Evolutionary conservation across 306 rosid genomes (phyloP), one percentile per base, ranked within the genome.

Genomic region (Macrotyloma uniflorum): DNA sequence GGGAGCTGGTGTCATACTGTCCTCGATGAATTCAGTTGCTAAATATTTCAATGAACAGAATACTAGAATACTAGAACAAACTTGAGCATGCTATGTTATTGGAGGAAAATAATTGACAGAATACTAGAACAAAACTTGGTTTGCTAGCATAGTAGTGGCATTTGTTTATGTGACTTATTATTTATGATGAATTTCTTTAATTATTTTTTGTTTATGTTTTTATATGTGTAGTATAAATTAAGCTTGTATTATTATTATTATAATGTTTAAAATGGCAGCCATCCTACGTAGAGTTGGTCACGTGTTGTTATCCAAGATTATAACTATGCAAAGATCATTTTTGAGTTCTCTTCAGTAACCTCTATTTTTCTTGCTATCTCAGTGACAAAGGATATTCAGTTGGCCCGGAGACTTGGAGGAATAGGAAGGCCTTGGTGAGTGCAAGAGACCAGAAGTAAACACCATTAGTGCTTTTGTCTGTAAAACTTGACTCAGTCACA

Each of bases 361-460:
- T 76, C 11, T 40, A 28, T 81, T 78, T 84, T 66, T 22, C 71
- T 64, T 43, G 50, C 23, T 51, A 36, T 85, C 5, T 28, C 85
- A 93, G 99, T 95, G 99, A 93, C 74, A 86, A 93, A 88, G 85
- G 99, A 95, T 87, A 32, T 95, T 14, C 96, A 95, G 84, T 84
- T 95, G 91, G 93, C 98, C 2, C 93, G 98, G 42, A 86, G 97
- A 72, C 82, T 95, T 62, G 89, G 90, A 68, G 86, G 91, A 42
- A 70, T 76, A 81, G 95, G 92, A 53, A 87, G 92, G 81, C 90
- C 88, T 53, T 92, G 97, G 91, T 94, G 77, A 94, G 61, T 79
- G 65, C 50, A 18, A 28, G 6, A 28, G 6, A 6, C 14, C 49
- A 19, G 18, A 51, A 33, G 22, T 8, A 40, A 11, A 40, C 46